Evolutionary conservation across 129 eudicot species (phyloP), one percentile per base, ranked within the genome.

Genomic region (Centrapalus pauciflorus): DNA sequence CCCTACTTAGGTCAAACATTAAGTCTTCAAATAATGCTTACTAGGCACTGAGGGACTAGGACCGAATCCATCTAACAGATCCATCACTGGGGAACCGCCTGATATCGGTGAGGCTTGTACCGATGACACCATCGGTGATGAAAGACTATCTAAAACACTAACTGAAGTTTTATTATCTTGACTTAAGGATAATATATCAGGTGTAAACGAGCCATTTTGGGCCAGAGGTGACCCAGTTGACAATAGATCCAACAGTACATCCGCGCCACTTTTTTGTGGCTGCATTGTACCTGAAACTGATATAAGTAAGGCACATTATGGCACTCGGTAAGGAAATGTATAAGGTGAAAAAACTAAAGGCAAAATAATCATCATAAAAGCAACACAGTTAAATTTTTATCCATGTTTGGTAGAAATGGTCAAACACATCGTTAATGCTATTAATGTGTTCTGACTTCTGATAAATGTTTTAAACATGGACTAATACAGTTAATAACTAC

Each of bases 221-320:
- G 85, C 74, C 4, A 85, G 78, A 52, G 96, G 73, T 27, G 85
- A 69, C 64, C 96, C 98, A 17, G 84, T 79, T 74, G 96, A 92
- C 64, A 92, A 74, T 49, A 92, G 87, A 85, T 92, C 98, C 76
- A 92, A 71, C 50, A 92, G 75, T 56, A 67, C 95, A 76, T 92
- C 91, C 3, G 85, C 78, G 49, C 96, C 89, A 70, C 77, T 83
- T 79, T 83, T 88, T 58, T 85, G 94, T 66, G 80, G 43, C 77
- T 85, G 96, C 55, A 58, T 79, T 58, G 80, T 46, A 69, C 89
- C 98, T 91, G 81, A 63, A 80, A 76, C 28, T 29, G 9, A 55
- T 24, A 43, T 27, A 65, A 65, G 73, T 66, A 29, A 55, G 29
- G 38, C 35, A 55, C 51, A 61, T 49, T 30, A 35, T 8, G 5